Percentiles rank a stretch among this genome's conserved stretches.
These are phyloP conservation scores for Parastagonospora nodorum DNA, from an alignment of 2,329 filamentous ascomycete species.

Conservation along the genomic window DNA sequence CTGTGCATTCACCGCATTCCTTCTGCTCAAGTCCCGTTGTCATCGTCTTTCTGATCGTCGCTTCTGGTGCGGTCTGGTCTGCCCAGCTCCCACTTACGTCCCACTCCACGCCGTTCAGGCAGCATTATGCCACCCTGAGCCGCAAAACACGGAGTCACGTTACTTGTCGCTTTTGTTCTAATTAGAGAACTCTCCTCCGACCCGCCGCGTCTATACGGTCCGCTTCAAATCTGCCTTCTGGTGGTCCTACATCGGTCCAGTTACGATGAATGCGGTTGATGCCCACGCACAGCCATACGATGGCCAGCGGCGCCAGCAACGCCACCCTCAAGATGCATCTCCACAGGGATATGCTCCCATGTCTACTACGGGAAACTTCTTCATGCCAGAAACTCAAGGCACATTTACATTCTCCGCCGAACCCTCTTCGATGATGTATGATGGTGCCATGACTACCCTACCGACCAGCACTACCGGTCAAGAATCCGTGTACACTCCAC, in stretches of 20 bases:
- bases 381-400: conserved; percentile 40
- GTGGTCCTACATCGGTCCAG: conserved; percentile 14
- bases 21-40: no score
- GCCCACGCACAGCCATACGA: conserved; percentile 40
- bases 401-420: conserved; percentile 44
- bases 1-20: neutral
- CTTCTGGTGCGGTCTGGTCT: conserved; percentile 8
- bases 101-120: conserved; percentile 27
- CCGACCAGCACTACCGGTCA: conserved; percentile 28
- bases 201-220: conserved; percentile 8
- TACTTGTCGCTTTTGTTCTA: conserved; percentile 23
- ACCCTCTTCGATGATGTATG: conserved; percentile 40
- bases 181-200: conserved; percentile 12
- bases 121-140: conserved; percentile 43
- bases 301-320: conserved; percentile 42
- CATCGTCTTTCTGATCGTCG: no score
- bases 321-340: conserved; percentile 39
- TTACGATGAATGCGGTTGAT: conserved; percentile 40
- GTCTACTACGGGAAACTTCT: conserved; percentile 26
- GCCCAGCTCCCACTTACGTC: conserved; percentile 21
- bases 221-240: conserved; percentile 28
- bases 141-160: conserved; percentile 33
- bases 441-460: conserved; percentile 32
- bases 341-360: conserved; percentile 30
- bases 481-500: conserved; percentile 38